phyloP scores from a whole-genome alignment of 2,329 filamentous ascomycete genomes.

The Plenodomus lindquistii region DNA sequence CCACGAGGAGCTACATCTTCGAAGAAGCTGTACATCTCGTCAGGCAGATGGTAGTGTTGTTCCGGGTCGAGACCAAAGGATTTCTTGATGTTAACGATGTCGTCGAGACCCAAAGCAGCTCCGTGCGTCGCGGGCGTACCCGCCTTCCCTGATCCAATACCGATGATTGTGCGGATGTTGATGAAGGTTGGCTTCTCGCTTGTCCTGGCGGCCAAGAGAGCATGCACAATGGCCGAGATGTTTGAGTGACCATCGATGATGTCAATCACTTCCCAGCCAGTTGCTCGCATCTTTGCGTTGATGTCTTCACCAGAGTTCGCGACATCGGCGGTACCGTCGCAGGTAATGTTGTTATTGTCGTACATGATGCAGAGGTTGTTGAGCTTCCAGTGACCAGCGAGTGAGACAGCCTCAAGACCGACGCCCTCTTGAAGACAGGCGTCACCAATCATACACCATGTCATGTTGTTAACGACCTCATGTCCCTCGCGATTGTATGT shows the following conservation, averaged over 20 bases:
- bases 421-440: slow-evolving; percentile 64
- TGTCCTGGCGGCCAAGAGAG: slow-evolving; percentile 51
- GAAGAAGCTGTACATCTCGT: slow-evolving; percentile 55
- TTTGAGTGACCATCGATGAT: slow-evolving; percentile 59
- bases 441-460: slow-evolving; percentile 61
- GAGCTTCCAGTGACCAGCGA: slow-evolving; percentile 60
- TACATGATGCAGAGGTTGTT: slow-evolving; percentile 62
- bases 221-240: slow-evolving; percentile 53
- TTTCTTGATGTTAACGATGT: slow-evolving; percentile 61
- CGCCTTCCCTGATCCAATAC: slow-evolving; percentile 57
- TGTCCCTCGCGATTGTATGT: slow-evolving; percentile 59
- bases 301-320: slow-evolving; percentile 59
- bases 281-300: slow-evolving; percentile 62
- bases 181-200: slow-evolving; percentile 60
- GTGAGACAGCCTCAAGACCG: slow-evolving; percentile 59
- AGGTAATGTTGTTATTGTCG: slow-evolving; percentile 64
- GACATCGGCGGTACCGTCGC: slow-evolving; percentile 58
- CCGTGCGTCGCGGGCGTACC: slow-evolving; percentile 60
- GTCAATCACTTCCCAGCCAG: slow-evolving; percentile 61
- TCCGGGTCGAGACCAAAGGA: slow-evolving; percentile 55
- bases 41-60: slow-evolving; percentile 50
- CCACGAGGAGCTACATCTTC: slow-evolving; percentile 47
- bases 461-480: slow-evolving; percentile 56
- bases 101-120: slow-evolving; percentile 58
- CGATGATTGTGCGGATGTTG: slow-evolving; percentile 62